phyloP scores from a whole-genome alignment of 306 rosid species.

The Citrullus amarus region DNA sequence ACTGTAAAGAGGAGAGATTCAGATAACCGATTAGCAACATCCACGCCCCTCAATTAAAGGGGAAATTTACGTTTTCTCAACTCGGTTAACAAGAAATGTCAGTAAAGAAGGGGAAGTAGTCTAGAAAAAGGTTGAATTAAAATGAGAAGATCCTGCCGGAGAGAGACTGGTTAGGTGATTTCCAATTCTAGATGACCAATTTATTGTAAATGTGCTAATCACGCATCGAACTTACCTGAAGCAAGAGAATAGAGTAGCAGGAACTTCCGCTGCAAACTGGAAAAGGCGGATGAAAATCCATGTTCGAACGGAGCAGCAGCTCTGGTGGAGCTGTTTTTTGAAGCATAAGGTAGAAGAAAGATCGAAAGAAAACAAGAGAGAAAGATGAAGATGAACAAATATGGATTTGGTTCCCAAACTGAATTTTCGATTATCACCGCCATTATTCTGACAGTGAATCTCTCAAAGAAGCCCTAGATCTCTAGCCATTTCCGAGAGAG shows the following conservation, averaged over 20 bases:
- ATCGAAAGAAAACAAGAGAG: slow-evolving; percentile 51
- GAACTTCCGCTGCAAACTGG: slow-evolving; percentile 61
- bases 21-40: slow-evolving; percentile 16
- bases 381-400: slow-evolving; percentile 43
- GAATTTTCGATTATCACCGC: slow-evolving; percentile 65
- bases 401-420: slow-evolving; percentile 73
- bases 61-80: not conserved
- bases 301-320: slow-evolving; percentile 54
- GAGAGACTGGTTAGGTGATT: not conserved
- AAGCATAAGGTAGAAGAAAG: slow-evolving; percentile 38
- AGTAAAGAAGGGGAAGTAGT: not conserved
- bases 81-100: slow-evolving; percentile 6
- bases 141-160: not conserved
- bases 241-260: slow-evolving; percentile 58
- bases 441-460: slow-evolving; percentile 31
- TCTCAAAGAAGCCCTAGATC: slow-evolving; percentile 29
- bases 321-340: slow-evolving; percentile 24
- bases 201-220: not conserved
- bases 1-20: slow-evolving; percentile 33
- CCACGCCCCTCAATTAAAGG: not conserved
- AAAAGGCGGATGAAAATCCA: slow-evolving; percentile 51
- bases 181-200: not conserved
- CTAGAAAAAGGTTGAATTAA: not conserved
- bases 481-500: slow-evolving; percentile 7
- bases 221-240: slow-evolving; percentile 38